These are phyloP conservation scores for Fraxinus latifolia DNA, from an alignment of 305 asterid genomes.

Conservation along the genomic window DNA sequence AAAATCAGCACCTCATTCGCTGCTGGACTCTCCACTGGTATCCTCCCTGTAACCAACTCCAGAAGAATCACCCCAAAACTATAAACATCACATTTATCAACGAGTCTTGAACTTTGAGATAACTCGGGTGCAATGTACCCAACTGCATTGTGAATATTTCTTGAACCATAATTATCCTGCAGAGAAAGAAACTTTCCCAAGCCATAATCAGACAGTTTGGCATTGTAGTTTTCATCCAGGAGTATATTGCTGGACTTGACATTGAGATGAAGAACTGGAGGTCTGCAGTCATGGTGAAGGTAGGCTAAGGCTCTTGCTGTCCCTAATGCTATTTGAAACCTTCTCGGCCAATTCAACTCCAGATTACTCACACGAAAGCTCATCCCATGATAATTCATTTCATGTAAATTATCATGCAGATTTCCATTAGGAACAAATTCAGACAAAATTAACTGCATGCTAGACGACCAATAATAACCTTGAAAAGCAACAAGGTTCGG, in stretches of 20 bases:
- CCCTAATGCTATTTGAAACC: conserved; percentile 71
- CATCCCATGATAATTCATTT: conserved; percentile 57
- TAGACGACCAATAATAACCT: conserved; percentile 90
- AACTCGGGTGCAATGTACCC: conserved; percentile 91
- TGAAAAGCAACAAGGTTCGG: conserved; percentile 66
- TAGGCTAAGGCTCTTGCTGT: conserved; percentile 69
- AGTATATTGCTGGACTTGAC: conserved; percentile 75
- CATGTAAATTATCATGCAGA: conserved; percentile 64
- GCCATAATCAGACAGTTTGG: conserved; percentile 73
- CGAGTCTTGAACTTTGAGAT: conserved; percentile 58
- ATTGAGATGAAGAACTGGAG: conserved; percentile 73
- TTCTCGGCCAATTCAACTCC: conserved; percentile 64
- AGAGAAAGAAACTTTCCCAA: conserved; percentile 62
- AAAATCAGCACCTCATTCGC: conserved; percentile 63
- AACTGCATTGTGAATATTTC: conserved; percentile 66
- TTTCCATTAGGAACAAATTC: conserved; percentile 71
- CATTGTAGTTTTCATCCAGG: conserved; percentile 47
- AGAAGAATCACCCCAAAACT: conserved; percentile 72
- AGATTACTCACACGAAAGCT: conserved; percentile 63
- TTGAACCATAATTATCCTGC: conserved; percentile 44
- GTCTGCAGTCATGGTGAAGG: conserved; percentile 90
- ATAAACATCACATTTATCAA: conserved; percentile 75
- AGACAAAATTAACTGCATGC: conserved; percentile 63
- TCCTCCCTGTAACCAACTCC: conserved; percentile 81
- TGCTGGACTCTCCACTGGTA: conserved; percentile 66